A percentile compares a stretch with the other conserved stretches of the same genome.
Evolutionary conservation across 2,329 filamentous ascomycete species (phyloP).

Genomic region (Lachnellula hyalina): DNA sequence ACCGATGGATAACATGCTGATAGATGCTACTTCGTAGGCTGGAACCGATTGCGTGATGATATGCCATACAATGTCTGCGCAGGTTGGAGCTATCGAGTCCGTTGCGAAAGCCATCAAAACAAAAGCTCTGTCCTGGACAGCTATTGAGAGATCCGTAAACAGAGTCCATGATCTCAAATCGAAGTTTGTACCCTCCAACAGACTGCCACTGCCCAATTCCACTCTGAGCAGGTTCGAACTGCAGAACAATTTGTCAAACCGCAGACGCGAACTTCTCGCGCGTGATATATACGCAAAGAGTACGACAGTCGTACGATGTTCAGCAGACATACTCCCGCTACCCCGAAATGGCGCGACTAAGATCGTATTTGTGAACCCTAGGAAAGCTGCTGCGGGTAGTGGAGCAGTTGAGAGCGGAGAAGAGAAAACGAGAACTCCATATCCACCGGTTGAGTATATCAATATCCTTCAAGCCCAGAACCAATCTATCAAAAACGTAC

Average conservation of each 20-base stretch:
- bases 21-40: constrained; percentile 22
- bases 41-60: constrained; percentile 41
- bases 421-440: constrained; percentile 29
- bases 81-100: constrained; percentile 36
- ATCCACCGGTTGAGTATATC: constrained; percentile 31
- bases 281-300: constrained; percentile 35
- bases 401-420: constrained; percentile 37
- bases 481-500: constrained; percentile 29
- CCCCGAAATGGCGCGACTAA: constrained; percentile 18
- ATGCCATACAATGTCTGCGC: constrained; percentile 38
- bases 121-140: constrained; percentile 30
- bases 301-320: constrained; percentile 36
- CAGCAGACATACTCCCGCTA: constrained; percentile 30
- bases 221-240: too few relatives aligned
- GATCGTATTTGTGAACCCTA: constrained; percentile 36
- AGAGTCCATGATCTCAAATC: constrained; percentile 35
- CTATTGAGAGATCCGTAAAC: constrained; percentile 33
- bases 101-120: constrained; percentile 34
- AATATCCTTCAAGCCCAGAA: constrained; percentile 30
- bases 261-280: constrained; percentile 22
- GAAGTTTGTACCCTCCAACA: constrained; percentile 26
- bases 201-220: constrained; percentile 19
- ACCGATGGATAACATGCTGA: background rate
- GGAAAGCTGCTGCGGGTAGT: constrained; percentile 30
- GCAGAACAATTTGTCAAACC: too few relatives aligned